Conservation (phyloP, 352 stramenopile genomes). For the Albugo candida region DNA sequence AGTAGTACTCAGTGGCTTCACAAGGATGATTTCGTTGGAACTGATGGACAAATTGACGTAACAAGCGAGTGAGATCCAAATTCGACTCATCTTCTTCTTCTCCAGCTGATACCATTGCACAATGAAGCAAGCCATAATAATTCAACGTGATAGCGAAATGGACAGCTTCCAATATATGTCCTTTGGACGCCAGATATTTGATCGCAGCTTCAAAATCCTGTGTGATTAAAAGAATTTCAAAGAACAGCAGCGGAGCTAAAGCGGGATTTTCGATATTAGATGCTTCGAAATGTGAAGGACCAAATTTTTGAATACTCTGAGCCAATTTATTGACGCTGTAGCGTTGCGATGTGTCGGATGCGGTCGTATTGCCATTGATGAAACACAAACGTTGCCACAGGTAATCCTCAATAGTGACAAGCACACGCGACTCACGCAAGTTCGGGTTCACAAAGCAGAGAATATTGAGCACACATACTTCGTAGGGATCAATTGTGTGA, state of each 20-base stretch:
- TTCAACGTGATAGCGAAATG: slow-evolving; percentile 68
- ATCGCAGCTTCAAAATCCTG: slow-evolving; percentile 66
- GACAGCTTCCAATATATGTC: slow-evolving; percentile 53
- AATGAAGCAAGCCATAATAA: slow-evolving; percentile 43
- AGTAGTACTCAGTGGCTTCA: slow-evolving; percentile 67
- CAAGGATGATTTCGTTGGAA: slow-evolving; percentile 61
- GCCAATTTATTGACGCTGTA: slow-evolving; percentile 47
- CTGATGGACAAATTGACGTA: slow-evolving; percentile 68
- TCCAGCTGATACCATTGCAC: slow-evolving; percentile 10
- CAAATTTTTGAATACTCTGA: slow-evolving; percentile 59
- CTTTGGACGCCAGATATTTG: slow-evolving; percentile 61
- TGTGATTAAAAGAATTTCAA: slow-evolving; percentile 57
- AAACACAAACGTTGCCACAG: slow-evolving; percentile 73
- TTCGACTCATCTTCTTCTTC: slow-evolving; percentile 46
- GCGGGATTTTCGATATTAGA: slow-evolving; percentile 16
- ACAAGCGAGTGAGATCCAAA: slow-evolving; percentile 44
- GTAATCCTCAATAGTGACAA: slow-evolving; percentile 73
- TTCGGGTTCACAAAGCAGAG: slow-evolving; percentile 62
- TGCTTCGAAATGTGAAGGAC: slow-evolving; percentile 44
- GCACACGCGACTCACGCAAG: slow-evolving; percentile 43
- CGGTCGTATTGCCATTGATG: slow-evolving; percentile 23
- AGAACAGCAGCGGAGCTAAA: slow-evolving; percentile 49
- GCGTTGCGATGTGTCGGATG: slow-evolving; percentile 15
- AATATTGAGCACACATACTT: slow-evolving; percentile 66
- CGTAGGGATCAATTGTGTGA: slow-evolving; percentile 47